Evolutionary conservation across 495 filamentous ascomycete species (phyloP), one percentile per base, ranked within the genome.

Genomic region (Hypoxylon rickii): DNA sequence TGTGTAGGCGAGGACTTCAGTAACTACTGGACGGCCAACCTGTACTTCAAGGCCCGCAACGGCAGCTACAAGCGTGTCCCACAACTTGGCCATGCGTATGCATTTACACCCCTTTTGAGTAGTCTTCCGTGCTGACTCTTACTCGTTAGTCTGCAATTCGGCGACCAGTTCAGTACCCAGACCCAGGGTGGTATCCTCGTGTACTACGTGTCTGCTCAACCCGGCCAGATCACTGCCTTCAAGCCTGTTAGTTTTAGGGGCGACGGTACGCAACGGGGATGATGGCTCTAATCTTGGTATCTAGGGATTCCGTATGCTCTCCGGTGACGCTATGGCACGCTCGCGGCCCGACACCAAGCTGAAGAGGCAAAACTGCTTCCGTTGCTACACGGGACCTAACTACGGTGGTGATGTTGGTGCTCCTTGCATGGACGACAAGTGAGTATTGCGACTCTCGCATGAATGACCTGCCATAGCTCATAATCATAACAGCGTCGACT

Each of bases 21-120:
- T 48, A 79, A 79, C 70, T 81, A 81, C 72, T 81, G 78, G 78
- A 79, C 78, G 0, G 77, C 78, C 36, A 73, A 71, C 65, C 61
- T 81, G 39, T 81, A 79, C 68, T 81, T 79, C 68, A 71, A 71
- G 56, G 76, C 78, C 6, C 70, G 70, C 19, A 81, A 81, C 59
- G 77, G 77, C 20, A 76, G 69, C 13, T 79, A 73, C 67, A 75
- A 79, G 65, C 77, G 77, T 16, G 75, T 81, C 11, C 71, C 74
- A 11, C 78, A 81, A 58, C 68, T 68, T 20, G 68, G 73, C 16
- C 63, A 70, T 51, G 72, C 75, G 53, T 67, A 69, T 39, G 60
- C 65, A 13, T 49, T 4, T 24, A 12, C 3, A 20, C 2, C 3
- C 16, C 15, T 10, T 16, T 7, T n/a, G 12, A 24, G n/a, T 5